A percentile compares a stretch with the other conserved stretches of the same genome.
Evolutionary conservation across 108 stramenopile species (phyloP).

Genomic region (Skeletonema marinoi): DNA sequence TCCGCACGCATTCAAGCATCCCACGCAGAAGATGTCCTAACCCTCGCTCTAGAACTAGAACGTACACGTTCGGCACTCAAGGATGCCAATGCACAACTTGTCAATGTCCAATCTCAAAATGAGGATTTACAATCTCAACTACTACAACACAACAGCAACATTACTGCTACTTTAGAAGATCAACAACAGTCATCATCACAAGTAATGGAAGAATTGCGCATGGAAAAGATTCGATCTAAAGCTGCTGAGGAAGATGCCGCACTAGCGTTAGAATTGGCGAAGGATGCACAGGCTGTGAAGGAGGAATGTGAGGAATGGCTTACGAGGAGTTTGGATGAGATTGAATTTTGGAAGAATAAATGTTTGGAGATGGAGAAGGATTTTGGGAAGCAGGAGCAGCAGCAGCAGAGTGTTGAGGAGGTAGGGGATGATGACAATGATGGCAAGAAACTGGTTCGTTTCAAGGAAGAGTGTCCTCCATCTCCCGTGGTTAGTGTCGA

Average conservation of each 20-base stretch:
- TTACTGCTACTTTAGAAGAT: conserved; percentile 30
- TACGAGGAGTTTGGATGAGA: conserved; percentile 53
- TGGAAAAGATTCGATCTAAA: conserved; percentile 43
- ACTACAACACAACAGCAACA: conserved; percentile 12
- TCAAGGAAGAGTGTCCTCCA: conserved; percentile 29
- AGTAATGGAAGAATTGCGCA: conserved; percentile 44
- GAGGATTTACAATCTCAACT: conserved; percentile 39
- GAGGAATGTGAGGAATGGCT: conserved; percentile 70
- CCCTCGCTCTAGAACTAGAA: conserved; percentile 77
- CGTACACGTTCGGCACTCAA: conserved; percentile 55
- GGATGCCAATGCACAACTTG: conserved; percentile 49
- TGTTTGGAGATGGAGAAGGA: neutral
- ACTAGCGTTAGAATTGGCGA: conserved; percentile 79
- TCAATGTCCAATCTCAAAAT: conserved; percentile 48
- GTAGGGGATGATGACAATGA: conserved; percentile 11
- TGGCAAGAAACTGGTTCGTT: conserved; percentile 15
- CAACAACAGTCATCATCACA: conserved; percentile 4
- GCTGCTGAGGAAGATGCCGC: conserved; percentile 89
- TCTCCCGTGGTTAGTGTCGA: conserved; percentile 21
- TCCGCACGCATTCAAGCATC: conserved; percentile 31
- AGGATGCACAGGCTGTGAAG: conserved; percentile 60
- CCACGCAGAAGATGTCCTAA: conserved; percentile 77
- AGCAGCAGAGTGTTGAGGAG: neutral
- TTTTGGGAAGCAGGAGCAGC: neutral
- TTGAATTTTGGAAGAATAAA: conserved; percentile 43